A percentile compares a stretch with the other conserved stretches of the same genome.
These are phyloP conservation scores for Kondoa subrosea DNA, from an alignment of 768 basidiomycete species.

Conservation along the genomic window DNA sequence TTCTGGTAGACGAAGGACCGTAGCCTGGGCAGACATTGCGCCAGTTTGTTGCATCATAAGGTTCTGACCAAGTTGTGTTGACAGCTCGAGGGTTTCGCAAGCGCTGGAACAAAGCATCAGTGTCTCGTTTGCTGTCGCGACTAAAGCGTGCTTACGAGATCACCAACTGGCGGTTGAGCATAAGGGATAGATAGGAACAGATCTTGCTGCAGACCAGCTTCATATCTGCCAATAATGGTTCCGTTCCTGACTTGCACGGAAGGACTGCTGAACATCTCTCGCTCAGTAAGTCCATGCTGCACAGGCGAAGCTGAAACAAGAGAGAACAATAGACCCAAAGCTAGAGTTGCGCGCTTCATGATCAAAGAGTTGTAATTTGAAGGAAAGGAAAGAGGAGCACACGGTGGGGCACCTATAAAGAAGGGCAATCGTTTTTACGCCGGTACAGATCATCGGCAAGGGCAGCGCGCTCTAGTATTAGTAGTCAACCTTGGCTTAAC, in stretches of 20 bases:
- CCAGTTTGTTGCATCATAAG: neutral
- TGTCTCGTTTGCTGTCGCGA: neutral
- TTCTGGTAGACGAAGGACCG: neutral
- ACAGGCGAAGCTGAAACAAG: too few relatives aligned
- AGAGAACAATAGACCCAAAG: too few relatives aligned
- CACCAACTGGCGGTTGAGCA: neutral
- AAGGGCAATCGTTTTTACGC: too few relatives aligned
- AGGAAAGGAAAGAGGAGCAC: too few relatives aligned
- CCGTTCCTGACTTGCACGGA: conserved; percentile 8
- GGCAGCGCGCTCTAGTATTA: too few relatives aligned
- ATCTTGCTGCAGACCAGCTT: neutral
- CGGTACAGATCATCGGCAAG: too few relatives aligned
- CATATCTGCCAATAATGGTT: neutral
- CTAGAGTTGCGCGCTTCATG: too few relatives aligned
- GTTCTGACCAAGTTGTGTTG: neutral
- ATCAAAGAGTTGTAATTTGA: too few relatives aligned
- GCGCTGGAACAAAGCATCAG: neutral
- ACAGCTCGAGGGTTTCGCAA: neutral
- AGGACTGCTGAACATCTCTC: neutral
- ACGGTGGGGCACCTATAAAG: too few relatives aligned
- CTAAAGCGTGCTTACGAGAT: conserved; percentile 1
- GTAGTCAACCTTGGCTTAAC: too few relatives aligned
- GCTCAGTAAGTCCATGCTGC: neutral
- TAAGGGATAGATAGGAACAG: conserved; percentile 9
- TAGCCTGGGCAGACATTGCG: conserved; percentile 11